Evolutionary conservation across 1,284 basidiomycete genomes (phyloP).

Genomic region (Kwoniella shivajii): DNA sequence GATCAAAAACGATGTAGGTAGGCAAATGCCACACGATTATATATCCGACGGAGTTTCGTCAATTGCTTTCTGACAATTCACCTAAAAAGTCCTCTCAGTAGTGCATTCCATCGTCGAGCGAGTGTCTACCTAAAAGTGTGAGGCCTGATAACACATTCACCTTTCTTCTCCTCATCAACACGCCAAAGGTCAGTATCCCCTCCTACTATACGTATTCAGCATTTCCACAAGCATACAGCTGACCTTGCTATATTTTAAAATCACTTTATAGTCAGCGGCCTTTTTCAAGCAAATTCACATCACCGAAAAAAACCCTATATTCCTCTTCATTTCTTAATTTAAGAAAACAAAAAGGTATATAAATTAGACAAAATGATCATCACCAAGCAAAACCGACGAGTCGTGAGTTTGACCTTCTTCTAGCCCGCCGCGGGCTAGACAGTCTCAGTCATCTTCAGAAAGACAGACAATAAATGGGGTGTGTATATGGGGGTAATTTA

Average conservation of each 20-base stretch:
- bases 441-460: no score
- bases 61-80: no score
- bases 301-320: slow-evolving; percentile 20
- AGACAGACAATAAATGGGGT: neutral
- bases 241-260: slow-evolving; percentile 5
- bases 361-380: slow-evolving; percentile 45
- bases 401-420: slow-evolving; percentile 33
- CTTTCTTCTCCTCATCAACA: slow-evolving; percentile 9
- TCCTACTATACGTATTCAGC: neutral
- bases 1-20: no score
- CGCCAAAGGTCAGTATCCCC: slow-evolving; percentile 22
- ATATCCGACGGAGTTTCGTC: neutral
- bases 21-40: neutral
- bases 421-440: no score
- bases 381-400: slow-evolving; percentile 52
- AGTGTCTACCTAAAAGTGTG: no score
- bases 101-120: no score
- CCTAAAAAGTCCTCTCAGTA: neutral
- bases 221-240: slow-evolving; percentile 10
- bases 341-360: slow-evolving; percentile 12
- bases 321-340: slow-evolving; percentile 1
- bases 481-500: neutral
- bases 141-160: no score
- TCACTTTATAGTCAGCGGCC: slow-evolving; percentile 29
- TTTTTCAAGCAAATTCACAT: slow-evolving; percentile 28